A percentile compares a stretch with the other conserved stretches of the same genome.
These are phyloP conservation scores for Quercus phellos DNA, from an alignment of 331 rosid genomes.

Conservation along the genomic window DNA sequence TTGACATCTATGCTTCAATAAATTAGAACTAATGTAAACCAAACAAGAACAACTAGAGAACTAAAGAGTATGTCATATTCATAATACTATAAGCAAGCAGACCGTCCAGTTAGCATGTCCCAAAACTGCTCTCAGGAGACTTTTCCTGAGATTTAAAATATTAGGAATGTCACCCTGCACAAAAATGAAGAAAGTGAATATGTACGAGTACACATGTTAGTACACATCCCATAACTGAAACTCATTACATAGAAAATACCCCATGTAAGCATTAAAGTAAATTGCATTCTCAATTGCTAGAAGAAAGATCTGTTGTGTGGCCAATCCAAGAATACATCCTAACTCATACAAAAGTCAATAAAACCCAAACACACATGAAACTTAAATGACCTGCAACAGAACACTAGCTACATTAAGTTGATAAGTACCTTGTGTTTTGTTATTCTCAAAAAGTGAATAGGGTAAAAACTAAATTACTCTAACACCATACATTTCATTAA, in stretches of 20 bases:
- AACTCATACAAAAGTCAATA: background rate
- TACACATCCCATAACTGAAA: background rate
- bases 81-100: conserved; percentile 10
- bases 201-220: background rate
- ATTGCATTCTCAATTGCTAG: background rate
- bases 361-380: background rate
- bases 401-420: no score
- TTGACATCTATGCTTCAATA: background rate
- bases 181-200: conserved; percentile 12
- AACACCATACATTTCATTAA: no score
- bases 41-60: background rate
- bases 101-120: conserved; percentile 67
- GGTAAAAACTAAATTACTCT: no score
- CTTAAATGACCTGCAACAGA: no score
- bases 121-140: conserved; percentile 58
- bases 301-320: background rate
- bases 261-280: background rate
- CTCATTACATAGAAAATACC: background rate
- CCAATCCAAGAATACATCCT: background rate
- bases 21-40: background rate
- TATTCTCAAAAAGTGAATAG: no score
- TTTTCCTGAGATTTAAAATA: conserved; percentile 51
- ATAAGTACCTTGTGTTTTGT: background rate
- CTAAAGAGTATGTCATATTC: conserved; percentile 5
- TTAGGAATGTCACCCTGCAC: conserved; percentile 69